These are phyloP conservation scores for Triangularia setosa DNA, from an alignment of 2,329 filamentous ascomycete species.

Conservation along the genomic window DNA sequence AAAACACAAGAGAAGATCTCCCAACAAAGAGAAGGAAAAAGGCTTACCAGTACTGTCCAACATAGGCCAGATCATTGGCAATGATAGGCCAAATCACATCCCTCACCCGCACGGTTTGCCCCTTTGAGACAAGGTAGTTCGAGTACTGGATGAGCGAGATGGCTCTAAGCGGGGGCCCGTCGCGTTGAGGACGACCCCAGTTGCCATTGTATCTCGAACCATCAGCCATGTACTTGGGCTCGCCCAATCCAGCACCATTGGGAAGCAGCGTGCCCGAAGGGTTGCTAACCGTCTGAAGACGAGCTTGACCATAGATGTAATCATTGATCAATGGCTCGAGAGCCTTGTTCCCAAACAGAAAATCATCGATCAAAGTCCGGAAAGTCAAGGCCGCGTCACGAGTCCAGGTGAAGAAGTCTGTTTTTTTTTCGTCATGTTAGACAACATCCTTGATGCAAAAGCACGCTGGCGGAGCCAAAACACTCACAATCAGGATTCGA, in stretches of 20 bases:
- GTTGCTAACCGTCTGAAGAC: conserved; percentile 62
- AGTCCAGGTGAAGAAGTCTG: conserved; percentile 67
- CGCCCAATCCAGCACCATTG: conserved; percentile 56
- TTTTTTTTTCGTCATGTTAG: not conserved
- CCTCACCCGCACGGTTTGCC: conserved; percentile 52
- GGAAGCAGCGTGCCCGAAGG: conserved; percentile 57
- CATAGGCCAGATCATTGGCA: conserved; percentile 69
- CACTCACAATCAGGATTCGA: conserved; percentile 43
- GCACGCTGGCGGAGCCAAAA: not conserved
- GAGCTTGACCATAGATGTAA: conserved; percentile 64
- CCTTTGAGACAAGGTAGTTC: conserved; percentile 65
- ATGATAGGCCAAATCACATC: conserved; percentile 67
- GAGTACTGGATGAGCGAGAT: conserved; percentile 68
- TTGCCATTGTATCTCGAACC: conserved; percentile 57
- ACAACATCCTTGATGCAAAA: conserved; percentile 41
- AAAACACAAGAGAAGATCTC: not conserved
- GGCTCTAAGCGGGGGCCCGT: conserved; percentile 74
- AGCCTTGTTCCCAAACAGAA: conserved; percentile 54
- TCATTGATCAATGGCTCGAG: conserved; percentile 60
- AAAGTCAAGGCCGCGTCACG: conserved; percentile 67
- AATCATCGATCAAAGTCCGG: conserved; percentile 64
- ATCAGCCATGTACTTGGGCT: conserved; percentile 69
- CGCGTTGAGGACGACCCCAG: conserved; percentile 74
- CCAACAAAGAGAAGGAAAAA: not conserved
- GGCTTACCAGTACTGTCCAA: conserved; percentile 62